Percentiles rank a stretch among this genome's conserved stretches.
phyloP scores from a whole-genome alignment of 2,329 filamentous ascomycete genomes.

The Verticillium klebahnii region DNA sequence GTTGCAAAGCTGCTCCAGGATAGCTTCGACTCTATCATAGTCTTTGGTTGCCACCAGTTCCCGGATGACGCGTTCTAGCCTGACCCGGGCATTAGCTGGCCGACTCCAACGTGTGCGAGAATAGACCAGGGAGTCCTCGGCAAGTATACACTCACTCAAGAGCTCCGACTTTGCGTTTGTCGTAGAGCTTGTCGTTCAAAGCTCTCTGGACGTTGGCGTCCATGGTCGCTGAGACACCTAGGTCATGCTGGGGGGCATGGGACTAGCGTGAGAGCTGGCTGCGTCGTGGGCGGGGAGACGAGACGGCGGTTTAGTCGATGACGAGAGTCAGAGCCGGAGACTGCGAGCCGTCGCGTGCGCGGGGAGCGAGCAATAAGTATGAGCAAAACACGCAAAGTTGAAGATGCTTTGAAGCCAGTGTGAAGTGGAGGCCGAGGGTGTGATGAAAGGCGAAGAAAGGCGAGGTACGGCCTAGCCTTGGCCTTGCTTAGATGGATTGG shows the following conservation, averaged over 20 bases:
- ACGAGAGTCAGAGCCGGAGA: background rate
- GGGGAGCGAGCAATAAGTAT: background rate
- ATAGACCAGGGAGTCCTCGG: background rate
- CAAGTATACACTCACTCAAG: conserved; percentile 68
- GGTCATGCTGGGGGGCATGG: background rate
- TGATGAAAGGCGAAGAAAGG: background rate
- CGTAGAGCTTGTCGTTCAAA: conserved; percentile 97
- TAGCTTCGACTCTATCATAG: conserved; percentile 73
- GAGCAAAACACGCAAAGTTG: background rate
- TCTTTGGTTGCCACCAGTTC: conserved; percentile 75
- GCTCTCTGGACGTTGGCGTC: conserved; percentile 85
- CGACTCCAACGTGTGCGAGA: background rate
- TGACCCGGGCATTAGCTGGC: conserved; percentile 28
- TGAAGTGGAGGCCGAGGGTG: background rate
- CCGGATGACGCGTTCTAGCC: conserved; percentile 85
- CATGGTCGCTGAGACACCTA: conserved; percentile 45
- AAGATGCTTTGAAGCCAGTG: background rate
- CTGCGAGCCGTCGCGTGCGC: background rate
- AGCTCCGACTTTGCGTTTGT: conserved; percentile 94
- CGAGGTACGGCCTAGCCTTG: background rate
- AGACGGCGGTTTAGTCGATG: background rate
- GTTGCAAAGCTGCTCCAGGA: conserved; percentile 94
- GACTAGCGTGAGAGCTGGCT: background rate
- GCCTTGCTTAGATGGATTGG: background rate
- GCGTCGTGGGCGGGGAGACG: background rate